A percentile compares a stretch with the other conserved stretches of the same genome.
Conservation (phyloP, 2,329 filamentous ascomycete species). For the Arthroderma sp. region DNA sequence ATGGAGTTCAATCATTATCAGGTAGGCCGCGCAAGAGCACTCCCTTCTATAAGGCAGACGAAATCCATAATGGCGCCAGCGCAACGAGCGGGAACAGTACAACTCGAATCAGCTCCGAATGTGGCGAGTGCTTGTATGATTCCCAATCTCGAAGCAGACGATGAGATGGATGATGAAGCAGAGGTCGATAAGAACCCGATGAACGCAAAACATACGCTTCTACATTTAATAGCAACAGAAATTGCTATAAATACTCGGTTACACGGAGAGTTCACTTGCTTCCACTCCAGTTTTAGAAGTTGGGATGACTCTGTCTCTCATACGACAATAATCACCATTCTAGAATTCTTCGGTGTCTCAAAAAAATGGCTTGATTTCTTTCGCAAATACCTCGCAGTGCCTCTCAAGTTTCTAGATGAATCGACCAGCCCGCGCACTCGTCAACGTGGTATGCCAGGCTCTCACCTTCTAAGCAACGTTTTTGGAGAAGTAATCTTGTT, state of each 20-base stretch:
- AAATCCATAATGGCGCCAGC: slow-evolving; percentile 21
- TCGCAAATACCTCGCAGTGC: slow-evolving; percentile 43
- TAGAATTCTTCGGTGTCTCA: slow-evolving; percentile 48
- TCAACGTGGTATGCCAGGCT: slow-evolving; percentile 46
- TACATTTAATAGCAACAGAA: slow-evolving; percentile 45
- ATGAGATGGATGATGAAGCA: slow-evolving; percentile 33
- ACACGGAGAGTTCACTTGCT: slow-evolving; percentile 38
- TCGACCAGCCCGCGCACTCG: slow-evolving; percentile 33
- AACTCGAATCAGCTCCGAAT: no score
- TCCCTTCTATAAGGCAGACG: slow-evolving; percentile 3
- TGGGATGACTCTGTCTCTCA: slow-evolving; percentile 48
- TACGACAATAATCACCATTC: slow-evolving; percentile 42
- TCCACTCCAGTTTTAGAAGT: slow-evolving; percentile 47
- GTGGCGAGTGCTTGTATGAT: no score
- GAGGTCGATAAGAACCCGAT: slow-evolving; percentile 21
- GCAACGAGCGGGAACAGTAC: slow-evolving; percentile 15
- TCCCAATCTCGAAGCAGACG: slow-evolving; percentile 22
- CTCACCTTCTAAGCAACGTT: slow-evolving; percentile 45
- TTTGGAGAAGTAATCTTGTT: slow-evolving; percentile 51
- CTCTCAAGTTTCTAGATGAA: slow-evolving; percentile 45
- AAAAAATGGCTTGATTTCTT: slow-evolving; percentile 48
- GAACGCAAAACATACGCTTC: slow-evolving; percentile 43
- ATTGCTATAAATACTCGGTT: slow-evolving; percentile 38
- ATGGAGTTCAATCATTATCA: no score
- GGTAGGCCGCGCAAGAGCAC: no score